Percentiles rank a stretch among this genome's conserved stretches.
These are phyloP conservation scores for Chlorencoelia australis DNA, from an alignment of 2,329 filamentous ascomycete genomes.

Conservation along the genomic window DNA sequence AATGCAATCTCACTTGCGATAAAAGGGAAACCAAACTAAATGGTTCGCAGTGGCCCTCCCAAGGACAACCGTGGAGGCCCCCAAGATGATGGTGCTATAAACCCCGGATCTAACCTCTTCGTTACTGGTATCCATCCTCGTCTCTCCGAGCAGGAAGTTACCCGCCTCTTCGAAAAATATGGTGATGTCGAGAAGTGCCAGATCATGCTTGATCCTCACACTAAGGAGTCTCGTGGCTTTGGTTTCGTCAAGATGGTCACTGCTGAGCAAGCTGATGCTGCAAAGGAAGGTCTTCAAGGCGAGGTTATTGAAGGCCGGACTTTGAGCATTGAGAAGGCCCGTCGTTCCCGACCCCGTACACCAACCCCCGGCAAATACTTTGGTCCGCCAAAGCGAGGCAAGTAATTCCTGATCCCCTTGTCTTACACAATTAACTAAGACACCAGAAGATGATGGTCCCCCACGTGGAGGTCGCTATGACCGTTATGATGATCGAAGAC, in stretches of 20 bases:
- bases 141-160: conserved; percentile 80
- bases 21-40: conserved; percentile 3
- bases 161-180: conserved; percentile 95
- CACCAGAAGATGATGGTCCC: conserved; percentile 40
- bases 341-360: conserved; percentile 85
- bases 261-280: conserved; percentile 88
- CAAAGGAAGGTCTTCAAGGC: conserved; percentile 90
- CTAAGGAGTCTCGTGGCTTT: conserved; percentile 96
- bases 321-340: conserved; percentile 97
- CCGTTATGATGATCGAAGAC: conserved; percentile 34
- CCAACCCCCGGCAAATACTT: conserved; percentile 99
- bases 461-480: conserved; percentile 32
- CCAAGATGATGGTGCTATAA: conserved; percentile 69
- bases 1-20: neutral
- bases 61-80: conserved; percentile 39
- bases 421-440: conserved; percentile 25
- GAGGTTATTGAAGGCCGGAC: conserved; percentile 93
- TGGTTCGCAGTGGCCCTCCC: conserved; percentile 34
- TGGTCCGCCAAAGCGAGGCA: conserved; percentile 93
- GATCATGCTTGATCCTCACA: conserved; percentile 98
- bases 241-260: conserved; percentile 99
- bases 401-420: conserved; percentile 37
- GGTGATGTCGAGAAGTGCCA: conserved; percentile 98
- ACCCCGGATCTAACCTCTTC: conserved; percentile 96
- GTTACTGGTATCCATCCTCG: conserved; percentile 96